Conservation (phyloP, 2,329 filamentous ascomycete species). For the Phialemoniopsis sp. region DNA sequence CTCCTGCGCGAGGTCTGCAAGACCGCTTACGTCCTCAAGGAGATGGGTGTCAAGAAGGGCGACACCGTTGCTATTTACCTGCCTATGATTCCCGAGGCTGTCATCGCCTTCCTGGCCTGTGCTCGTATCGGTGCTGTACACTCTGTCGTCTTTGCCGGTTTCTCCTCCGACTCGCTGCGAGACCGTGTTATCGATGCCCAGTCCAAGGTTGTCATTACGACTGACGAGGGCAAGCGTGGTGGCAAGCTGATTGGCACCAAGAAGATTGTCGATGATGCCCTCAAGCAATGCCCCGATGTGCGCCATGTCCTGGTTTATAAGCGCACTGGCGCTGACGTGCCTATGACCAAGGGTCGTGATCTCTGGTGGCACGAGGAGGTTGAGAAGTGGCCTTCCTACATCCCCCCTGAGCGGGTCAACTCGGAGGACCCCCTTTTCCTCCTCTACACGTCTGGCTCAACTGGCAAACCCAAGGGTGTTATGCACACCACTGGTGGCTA, state of each 20-base stretch:
- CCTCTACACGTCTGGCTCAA: conserved; percentile 96
- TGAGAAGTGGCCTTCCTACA: conserved; percentile 92
- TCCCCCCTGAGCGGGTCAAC: conserved; percentile 82
- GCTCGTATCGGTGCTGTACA: conserved; percentile 91
- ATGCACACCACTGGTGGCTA: conserved; percentile 98
- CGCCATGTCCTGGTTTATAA: conserved; percentile 86
- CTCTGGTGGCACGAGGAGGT: conserved; percentile 99
- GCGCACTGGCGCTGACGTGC: conserved; percentile 89
- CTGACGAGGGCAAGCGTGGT: conserved; percentile 95
- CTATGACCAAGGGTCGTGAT: conserved; percentile 85
- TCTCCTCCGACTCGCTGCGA: conserved; percentile 92
- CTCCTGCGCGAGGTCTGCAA: conserved; percentile 88
- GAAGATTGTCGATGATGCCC: conserved; percentile 96
- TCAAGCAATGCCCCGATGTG: conserved; percentile 93
- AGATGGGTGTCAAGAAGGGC: conserved; percentile 95
- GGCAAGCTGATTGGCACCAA: conserved; percentile 97
- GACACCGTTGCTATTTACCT: conserved; percentile 97
- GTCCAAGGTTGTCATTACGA: conserved; percentile 92
- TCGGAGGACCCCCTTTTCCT: conserved; percentile 96
- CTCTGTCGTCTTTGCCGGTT: conserved; percentile 96
- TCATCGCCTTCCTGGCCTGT: conserved; percentile 88
- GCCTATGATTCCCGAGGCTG: conserved; percentile 96
- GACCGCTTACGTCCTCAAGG: conserved; percentile 82
- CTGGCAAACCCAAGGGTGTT: conserved; percentile 97
- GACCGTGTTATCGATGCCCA: conserved; percentile 90